These are phyloP conservation scores for Colletotrichum musicola DNA, from an alignment of 2,329 filamentous ascomycete species.

Conservation along the genomic window DNA sequence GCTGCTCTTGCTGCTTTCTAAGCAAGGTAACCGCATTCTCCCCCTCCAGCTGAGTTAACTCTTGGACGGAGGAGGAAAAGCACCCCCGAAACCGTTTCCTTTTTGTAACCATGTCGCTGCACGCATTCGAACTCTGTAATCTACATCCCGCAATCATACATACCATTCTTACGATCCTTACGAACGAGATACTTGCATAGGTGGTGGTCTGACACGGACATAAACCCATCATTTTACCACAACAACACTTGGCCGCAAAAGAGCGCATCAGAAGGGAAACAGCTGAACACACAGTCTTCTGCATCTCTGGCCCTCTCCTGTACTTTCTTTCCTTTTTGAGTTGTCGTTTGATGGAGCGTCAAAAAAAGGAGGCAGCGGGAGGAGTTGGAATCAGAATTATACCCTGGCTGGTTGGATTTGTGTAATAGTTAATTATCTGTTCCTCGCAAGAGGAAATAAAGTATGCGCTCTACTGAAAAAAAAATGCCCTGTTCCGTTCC, in stretches of 20 bases:
- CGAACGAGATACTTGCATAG: constrained; percentile 51
- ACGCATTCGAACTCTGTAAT: constrained; percentile 31
- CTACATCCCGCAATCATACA: constrained; percentile 39
- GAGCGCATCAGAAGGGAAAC: constrained; percentile 25
- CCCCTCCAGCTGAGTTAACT: constrained; percentile 16
- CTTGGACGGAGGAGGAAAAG: constrained; percentile 34
- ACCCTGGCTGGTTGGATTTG: constrained; percentile 35
- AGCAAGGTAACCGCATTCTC: constrained; percentile 19
- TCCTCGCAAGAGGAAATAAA: constrained; percentile 13
- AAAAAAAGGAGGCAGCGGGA: constrained; percentile 30
- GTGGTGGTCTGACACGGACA: constrained; percentile 35
- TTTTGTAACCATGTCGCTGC: constrained; percentile 41
- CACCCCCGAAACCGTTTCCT: constrained; percentile 41
- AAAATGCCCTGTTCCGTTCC: background rate
- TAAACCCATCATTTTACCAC: constrained; percentile 15
- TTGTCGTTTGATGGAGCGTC: constrained; percentile 5
- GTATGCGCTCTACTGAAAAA: constrained; percentile 15
- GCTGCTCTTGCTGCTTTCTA: constrained; percentile 54
- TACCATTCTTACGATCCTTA: constrained; percentile 72
- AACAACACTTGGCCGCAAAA: constrained; percentile 20
- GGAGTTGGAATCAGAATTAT: constrained; percentile 27
- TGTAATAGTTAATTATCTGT: constrained; percentile 38
- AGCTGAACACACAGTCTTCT: constrained; percentile 10
- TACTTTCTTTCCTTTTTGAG: constrained; percentile 5
- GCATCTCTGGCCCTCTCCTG: constrained; percentile 8